These are phyloP conservation scores for Hygrophila difformis DNA, from an alignment of 257 asterid species.

Conservation along the genomic window DNA sequence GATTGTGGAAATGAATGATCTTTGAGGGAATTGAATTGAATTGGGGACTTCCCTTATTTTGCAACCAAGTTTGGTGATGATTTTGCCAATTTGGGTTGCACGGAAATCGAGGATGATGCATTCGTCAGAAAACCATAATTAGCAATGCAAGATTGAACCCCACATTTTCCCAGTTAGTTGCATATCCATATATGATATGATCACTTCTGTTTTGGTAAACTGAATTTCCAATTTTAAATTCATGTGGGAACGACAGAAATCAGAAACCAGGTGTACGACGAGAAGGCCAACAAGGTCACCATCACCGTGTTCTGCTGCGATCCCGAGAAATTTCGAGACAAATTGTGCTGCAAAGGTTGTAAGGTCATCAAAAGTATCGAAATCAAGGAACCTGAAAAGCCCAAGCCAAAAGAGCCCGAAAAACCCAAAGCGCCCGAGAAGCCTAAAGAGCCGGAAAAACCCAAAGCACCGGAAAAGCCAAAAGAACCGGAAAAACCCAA, in stretches of 20 bases:
- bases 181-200: no score
- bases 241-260: constrained; percentile 51
- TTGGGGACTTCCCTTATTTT: no score
- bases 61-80: no score
- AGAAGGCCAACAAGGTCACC: constrained; percentile 47
- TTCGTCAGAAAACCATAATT: no score
- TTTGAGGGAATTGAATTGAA: no score
- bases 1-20: no score
- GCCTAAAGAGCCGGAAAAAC: constrained; percentile 14
- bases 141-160: no score
- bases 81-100: no score
- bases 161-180: neutral
- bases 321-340: constrained; percentile 70
- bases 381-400: constrained; percentile 30
- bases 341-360: constrained; percentile 52
- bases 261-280: constrained; percentile 50
- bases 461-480: neutral
- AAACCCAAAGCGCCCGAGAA: constrained; percentile 17
- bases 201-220: neutral
- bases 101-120: no score
- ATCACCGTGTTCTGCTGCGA: constrained; percentile 63
- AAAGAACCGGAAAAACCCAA: constrained; percentile 15
- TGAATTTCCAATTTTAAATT: neutral
- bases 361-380: constrained; percentile 53
- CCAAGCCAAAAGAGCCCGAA: constrained; percentile 20